A percentile compares a stretch with the other conserved stretches of the same genome.
Conservation (phyloP, 2,329 filamentous ascomycete species). For the Penicillium sp. region DNA sequence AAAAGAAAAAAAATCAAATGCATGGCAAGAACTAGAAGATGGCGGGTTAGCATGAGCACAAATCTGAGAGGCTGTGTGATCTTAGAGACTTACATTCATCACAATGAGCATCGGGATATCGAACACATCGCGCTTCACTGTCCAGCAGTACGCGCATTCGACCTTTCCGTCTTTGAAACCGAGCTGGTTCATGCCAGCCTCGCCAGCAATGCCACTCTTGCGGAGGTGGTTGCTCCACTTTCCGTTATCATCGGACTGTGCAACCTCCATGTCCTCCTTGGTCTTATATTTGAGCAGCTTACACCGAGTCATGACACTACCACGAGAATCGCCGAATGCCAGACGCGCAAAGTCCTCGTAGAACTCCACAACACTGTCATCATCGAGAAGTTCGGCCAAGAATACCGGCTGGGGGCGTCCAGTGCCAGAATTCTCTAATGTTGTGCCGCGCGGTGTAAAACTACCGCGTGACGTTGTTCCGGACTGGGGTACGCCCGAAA, state of each 20-base stretch:
- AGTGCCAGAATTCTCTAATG: slow-evolving; percentile 39
- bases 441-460: slow-evolving; percentile 49
- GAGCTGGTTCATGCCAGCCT: slow-evolving; percentile 73
- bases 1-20: slow-evolving; percentile 38
- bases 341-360: slow-evolving; percentile 94
- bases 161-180: slow-evolving; percentile 84
- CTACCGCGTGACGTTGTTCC: slow-evolving; percentile 48
- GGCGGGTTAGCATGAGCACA: slow-evolving; percentile 12
- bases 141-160: slow-evolving; percentile 95
- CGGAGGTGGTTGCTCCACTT: slow-evolving; percentile 43
- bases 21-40: slow-evolving; percentile 46
- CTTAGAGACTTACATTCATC: slow-evolving; percentile 76
- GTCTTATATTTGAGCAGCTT: slow-evolving; percentile 88
- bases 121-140: slow-evolving; percentile 93
- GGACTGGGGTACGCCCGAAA: slow-evolving; percentile 38
- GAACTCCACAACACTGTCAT: slow-evolving; percentile 89
- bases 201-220: slow-evolving; percentile 48
- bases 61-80: not conserved
- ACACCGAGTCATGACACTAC: slow-evolving; percentile 78
- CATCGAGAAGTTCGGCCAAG: slow-evolving; percentile 86
- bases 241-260: slow-evolving; percentile 51
- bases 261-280: slow-evolving; percentile 55
- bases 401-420: slow-evolving; percentile 75
- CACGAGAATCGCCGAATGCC: slow-evolving; percentile 86
- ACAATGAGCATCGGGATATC: slow-evolving; percentile 98